A percentile compares a stretch with the other conserved stretches of the same genome.
Evolutionary conservation across 495 filamentous ascomycete species (phyloP).

Genomic region (Penicillium cinerascens): DNA sequence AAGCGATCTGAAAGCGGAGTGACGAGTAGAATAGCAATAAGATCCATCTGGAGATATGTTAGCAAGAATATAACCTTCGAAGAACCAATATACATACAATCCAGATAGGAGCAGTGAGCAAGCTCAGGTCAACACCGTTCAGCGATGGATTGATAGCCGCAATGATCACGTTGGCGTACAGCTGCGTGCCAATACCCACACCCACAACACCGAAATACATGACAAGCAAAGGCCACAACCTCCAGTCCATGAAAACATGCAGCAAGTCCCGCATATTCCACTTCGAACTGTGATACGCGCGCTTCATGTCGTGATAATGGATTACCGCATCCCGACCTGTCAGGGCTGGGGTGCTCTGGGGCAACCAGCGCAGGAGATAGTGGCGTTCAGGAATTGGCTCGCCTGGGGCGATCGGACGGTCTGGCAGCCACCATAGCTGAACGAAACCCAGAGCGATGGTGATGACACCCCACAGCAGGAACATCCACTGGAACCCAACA

Average conservation of each 20-base stretch:
- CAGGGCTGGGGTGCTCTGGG: constrained; percentile 63
- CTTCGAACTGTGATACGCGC: constrained; percentile 67
- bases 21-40: constrained; percentile 81
- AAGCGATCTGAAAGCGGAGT: constrained; percentile 86
- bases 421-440: constrained; percentile 87
- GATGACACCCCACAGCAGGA: constrained; percentile 79
- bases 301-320: constrained; percentile 79
- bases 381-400: constrained; percentile 31
- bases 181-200: constrained; percentile 84
- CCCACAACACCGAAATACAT: constrained; percentile 97
- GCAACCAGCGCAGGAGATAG: constrained; percentile 57
- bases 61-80: background rate
- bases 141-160: constrained; percentile 67
- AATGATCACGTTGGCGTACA: constrained; percentile 85
- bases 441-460: constrained; percentile 64
- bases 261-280: constrained; percentile 70
- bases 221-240: constrained; percentile 75
- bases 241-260: constrained; percentile 74
- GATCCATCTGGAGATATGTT: constrained; percentile 60
- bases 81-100: constrained; percentile 52
- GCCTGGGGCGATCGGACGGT: constrained; percentile 71
- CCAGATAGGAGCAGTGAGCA: constrained; percentile 89
- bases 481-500: constrained; percentile 94
- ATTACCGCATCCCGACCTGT: constrained; percentile 73
- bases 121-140: constrained; percentile 69